Base-by-base conservation (phyloP, 2,329 filamentous ascomycete genomes). In the Dothidotthia symphoricarpi region DNA sequence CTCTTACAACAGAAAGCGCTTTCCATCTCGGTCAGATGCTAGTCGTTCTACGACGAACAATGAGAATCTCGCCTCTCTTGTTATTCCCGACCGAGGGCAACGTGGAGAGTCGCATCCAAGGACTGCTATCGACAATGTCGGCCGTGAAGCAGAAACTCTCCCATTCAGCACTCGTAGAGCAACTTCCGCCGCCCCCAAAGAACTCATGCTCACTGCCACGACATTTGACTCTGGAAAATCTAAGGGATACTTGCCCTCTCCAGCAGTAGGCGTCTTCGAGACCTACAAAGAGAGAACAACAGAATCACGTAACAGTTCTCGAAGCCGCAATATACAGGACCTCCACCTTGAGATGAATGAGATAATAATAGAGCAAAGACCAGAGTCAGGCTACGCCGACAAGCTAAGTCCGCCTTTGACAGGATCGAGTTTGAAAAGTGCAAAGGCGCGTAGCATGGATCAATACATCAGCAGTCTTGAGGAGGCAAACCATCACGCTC, bases 391-490 rank as follows among this genome's bases (percentile, higher is more conserved):
- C 12, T 61, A 55, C 77, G 81, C 16, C 73, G 83, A 47, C 72
- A 64, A 59, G 73, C 34, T 82, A 74, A 32, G 74, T 70, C 64
- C 67, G 27, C 65, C 65, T 4, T 41, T 68, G 40, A 68, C 66
- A 1, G 63, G 53, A 28, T 69, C 75, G 36, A 83, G 79, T 53
- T 70, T 78, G 14, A 68, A 67, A 28, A 79, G 77, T 44, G 70
- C 76, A 9, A 83, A 79, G 51, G 77, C 75, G 27, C 78, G 82
- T 45, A 87, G 81, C 48, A 77, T 88, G 24, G 86, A 94, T 51
- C 83, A 90, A 47, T 94, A 93, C 59, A 90, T 95, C 48, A 88
- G 82, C 67, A 93, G 88, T 60, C 70, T 95, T 1, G 88, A 95
- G 24, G 79, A 88, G 34, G 86, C 88, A 8, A 81, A 82, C 39